Conservation (phyloP, 1,284 basidiomycete species). For the Puccinia polysora region DNA sequence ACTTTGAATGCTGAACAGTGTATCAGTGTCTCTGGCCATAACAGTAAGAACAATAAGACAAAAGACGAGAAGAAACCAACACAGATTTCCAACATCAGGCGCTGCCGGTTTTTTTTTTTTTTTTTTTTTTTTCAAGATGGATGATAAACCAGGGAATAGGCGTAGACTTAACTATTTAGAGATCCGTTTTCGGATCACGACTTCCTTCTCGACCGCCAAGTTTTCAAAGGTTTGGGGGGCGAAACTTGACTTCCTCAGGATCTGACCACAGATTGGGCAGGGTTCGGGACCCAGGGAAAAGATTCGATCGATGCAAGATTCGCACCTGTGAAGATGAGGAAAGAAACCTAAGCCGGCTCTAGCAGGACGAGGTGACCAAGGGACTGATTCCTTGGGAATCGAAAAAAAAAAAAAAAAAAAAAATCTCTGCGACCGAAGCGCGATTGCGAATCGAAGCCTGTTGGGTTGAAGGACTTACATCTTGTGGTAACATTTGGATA, state of each 20-base stretch:
- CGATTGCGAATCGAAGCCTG: not conserved
- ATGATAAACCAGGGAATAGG: not conserved
- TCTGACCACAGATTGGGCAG: slow-evolving; percentile 85
- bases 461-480: slow-evolving; percentile 64
- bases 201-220: slow-evolving; percentile 91
- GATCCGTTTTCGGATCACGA: slow-evolving; percentile 77
- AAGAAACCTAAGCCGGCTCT: no score
- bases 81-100: not conserved
- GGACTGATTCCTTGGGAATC: slow-evolving; percentile 26
- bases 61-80: no score
- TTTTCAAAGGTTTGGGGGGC: slow-evolving; percentile 96
- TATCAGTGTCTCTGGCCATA: not conserved
- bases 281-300: slow-evolving; percentile 94
- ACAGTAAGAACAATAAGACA: not conserved
- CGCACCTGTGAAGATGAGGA: slow-evolving; percentile 65
- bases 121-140: slow-evolving; percentile 1
- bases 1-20: no score
- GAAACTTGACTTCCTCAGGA: slow-evolving; percentile 88
- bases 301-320: slow-evolving; percentile 92
- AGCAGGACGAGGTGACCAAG: no score
- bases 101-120: no score
- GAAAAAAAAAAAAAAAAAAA: no score
- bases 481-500: slow-evolving; percentile 96
- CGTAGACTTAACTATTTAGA: slow-evolving; percentile 68
- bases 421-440: not conserved